Evolutionary conservation across 78 protist genomes (phyloP), one percentile per base, ranked within the genome.

Genomic region (Isochrysis galbana): DNA sequence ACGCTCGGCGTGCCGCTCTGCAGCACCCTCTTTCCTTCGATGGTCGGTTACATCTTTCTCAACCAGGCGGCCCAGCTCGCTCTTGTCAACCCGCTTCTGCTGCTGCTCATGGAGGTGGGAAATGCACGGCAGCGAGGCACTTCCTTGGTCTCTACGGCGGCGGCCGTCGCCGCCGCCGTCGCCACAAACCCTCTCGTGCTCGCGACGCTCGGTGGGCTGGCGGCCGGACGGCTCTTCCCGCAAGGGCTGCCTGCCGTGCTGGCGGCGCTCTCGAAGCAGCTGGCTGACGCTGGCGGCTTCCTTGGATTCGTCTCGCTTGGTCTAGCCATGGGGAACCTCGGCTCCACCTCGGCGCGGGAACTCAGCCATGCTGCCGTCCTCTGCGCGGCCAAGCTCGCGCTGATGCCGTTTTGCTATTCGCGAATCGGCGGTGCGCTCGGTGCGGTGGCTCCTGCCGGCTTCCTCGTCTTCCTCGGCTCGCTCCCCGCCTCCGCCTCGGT

Each of bases 1-100:
- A 77, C 84, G 46, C 46, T 34, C n/a, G 84, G 84, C 44, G 84
- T 77, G 84, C 84, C 84, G 47, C 44, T 77, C 46, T 17, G 47
- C 0, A 1, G 23, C 34, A 46, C 7, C 29, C 84, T 77, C 47
- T 77, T 17, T 17, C 84, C 84, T 23, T 1, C 2, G 34, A 21
- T 0, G 19, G 84, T 39, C n/a, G 47, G 29, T 3, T 77, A 77
- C 46, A 2, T 77, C 47, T 77, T 39, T 14, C 84, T 77, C 2
- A 77, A 77, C 46, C 84, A 77, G 46, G 14, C 84, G 19, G 46
- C 23, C 34, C 84, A 77, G 46, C 84, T 77, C 1, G 47, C 39
- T 7, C 26, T 77, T 17, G 19, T 77, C 32, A 77, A 77, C 23
- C 84, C 84, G 11, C 47, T 39, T 17, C 84, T 77, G 46, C 84